Conservation (phyloP, 2,329 filamentous ascomycete species). For the Diaporthe velutina region DNA sequence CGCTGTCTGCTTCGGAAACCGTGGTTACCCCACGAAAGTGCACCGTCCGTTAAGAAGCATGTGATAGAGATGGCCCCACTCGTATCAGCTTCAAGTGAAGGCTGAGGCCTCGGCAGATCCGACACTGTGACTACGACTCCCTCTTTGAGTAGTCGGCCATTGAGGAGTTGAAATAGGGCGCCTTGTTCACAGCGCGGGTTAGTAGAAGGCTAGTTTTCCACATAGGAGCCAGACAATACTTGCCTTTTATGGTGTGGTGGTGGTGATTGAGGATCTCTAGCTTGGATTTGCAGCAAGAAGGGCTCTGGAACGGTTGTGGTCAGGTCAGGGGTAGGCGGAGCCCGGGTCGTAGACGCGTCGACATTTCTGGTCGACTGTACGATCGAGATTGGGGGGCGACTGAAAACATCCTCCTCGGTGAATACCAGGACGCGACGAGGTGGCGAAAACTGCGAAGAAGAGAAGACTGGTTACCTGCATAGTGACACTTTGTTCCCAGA, state of each 20-base stretch:
- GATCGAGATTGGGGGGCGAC: background rate
- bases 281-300: background rate
- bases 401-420: background rate
- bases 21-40: background rate
- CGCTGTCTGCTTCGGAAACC: background rate
- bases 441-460: background rate
- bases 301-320: background rate
- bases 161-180: background rate
- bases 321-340: too few relatives aligned
- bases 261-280: background rate
- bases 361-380: background rate
- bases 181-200: background rate
- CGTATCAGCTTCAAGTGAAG: background rate
- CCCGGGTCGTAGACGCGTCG: too few relatives aligned
- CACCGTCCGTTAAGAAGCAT: background rate
- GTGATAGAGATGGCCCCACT: background rate
- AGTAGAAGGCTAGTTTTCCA: background rate
- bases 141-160: background rate
- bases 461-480: background rate
- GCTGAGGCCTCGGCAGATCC: background rate
- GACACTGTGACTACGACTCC: background rate
- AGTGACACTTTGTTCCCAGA: background rate
- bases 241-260: background rate
- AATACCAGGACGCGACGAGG: background rate
- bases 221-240: background rate